Base-by-base conservation (phyloP, 768 basidiomycete genomes). In the Coprinellus aureogranulatus region DNA sequence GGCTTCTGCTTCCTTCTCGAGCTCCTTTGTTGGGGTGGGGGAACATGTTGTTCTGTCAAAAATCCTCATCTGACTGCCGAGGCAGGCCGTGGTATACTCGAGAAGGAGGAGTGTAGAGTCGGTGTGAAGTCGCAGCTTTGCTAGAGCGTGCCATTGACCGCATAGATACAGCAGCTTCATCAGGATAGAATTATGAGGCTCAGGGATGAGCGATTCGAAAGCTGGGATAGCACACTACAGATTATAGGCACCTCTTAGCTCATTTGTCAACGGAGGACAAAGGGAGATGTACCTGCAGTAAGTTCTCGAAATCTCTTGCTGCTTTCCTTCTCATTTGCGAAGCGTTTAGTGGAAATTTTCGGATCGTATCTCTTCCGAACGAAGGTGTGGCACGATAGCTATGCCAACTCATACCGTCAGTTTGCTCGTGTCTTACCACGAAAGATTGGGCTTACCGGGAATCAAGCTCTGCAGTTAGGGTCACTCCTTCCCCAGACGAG, bases 381-480 rank as follows among this genome's bases (percentile, higher is more conserved):
- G 47, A 23, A 26, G 47, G 28, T 11, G 8, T 51, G 47, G n/a
- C n/a, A 49, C 11, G 26, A 20, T 4, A 20, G n/a, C 18, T 39
- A 34, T 27, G 10, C 1, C 60, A 58, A 55, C 57, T 65, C 34
- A 34, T 6, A 14, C 14, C 8, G 34, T 14, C 18, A 61, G 62
- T 20, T 44, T 39, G n/a, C 30, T 16, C 6, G 10, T 11, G 16
- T 1, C 12, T 16, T 51, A 4, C 11, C 28, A 12, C 1, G 23
- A 2, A 16, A 31, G 2, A 4, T 4, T 18, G n/a, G 23, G 26
- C 14, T 28, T 64, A 75, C 71, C 68, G 37, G 5, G 54, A 20
- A 31, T 73, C 62, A 2, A 72, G 55, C 31, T 59, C 55, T 12
- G 62, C 62, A 18, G 72, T 61, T 2, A 31, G 14, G 25, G 62